Evolutionary conservation across 139 green algal genomes (phyloP).

Genomic region (Pycnococcus provasolii): DNA sequence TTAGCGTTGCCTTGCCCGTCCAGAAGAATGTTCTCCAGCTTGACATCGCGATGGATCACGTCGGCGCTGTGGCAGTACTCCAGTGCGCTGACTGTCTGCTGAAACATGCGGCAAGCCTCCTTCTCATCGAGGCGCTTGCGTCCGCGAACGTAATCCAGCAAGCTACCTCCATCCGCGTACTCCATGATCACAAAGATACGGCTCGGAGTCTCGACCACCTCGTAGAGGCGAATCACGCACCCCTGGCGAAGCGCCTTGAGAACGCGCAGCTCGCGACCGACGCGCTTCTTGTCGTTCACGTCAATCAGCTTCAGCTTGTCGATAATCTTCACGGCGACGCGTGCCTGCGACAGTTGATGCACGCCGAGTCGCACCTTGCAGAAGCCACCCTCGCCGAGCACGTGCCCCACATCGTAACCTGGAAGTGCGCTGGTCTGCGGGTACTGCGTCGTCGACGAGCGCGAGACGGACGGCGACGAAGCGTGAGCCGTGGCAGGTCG

Average conservation of each 20-base stretch:
- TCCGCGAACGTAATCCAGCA: conserved; percentile 75
- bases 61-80: conserved; percentile 55
- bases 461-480: too few relatives aligned
- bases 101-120: conserved; percentile 55
- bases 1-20: conserved; percentile 36
- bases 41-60: conserved; percentile 64
- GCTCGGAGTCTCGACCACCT: conserved; percentile 54
- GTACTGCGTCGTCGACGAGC: too few relatives aligned
- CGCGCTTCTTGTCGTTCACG: conserved; percentile 42
- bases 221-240: conserved; percentile 53
- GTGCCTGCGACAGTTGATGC: conserved; percentile 48
- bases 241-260: conserved; percentile 57
- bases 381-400: conserved; percentile 77
- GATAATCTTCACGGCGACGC: conserved; percentile 77
- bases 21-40: conserved; percentile 85
- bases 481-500: too few relatives aligned
- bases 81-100: conserved; percentile 46
- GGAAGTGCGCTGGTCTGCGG: not conserved
- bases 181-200: conserved; percentile 80
- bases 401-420: conserved; percentile 54
- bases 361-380: conserved; percentile 53
- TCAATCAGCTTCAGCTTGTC: conserved; percentile 62
- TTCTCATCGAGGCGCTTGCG: conserved; percentile 61
- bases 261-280: conserved; percentile 68
- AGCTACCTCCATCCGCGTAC: conserved; percentile 55